Conservation (phyloP, 352 stramenopile species). For the Blastocystis sp. region DNA sequence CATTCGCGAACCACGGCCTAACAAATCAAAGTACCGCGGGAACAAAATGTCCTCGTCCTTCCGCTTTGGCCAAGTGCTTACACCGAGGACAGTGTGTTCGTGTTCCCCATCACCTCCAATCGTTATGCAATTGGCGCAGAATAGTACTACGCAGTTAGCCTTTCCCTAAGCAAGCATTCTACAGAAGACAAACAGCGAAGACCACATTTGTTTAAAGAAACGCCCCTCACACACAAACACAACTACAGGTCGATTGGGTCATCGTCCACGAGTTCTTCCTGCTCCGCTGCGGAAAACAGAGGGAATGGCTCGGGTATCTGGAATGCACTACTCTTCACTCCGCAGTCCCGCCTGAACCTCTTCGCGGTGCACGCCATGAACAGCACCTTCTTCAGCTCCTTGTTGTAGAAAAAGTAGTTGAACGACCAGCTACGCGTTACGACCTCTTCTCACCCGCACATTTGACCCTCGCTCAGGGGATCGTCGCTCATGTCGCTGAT, state of each 20-base stretch:
- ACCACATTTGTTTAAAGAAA: conserved; percentile 7
- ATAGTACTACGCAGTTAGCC: not conserved
- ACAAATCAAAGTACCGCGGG: not conserved
- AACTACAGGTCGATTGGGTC: conserved; percentile 44
- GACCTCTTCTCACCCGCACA: conserved; percentile 72
- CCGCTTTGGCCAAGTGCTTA: not conserved
- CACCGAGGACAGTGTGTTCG: not conserved
- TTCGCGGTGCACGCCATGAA: conserved; percentile 86
- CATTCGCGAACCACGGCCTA: not conserved
- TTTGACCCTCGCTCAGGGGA: conserved; percentile 82
- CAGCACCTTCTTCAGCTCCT: conserved; percentile 83
- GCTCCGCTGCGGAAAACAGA: not conserved
- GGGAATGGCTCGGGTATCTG: not conserved
- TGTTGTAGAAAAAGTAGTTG: conserved; percentile 89
- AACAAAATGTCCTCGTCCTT: not conserved
- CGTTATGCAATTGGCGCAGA: not conserved
- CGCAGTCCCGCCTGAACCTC: conserved; percentile 72
- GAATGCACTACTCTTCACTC: conserved; percentile 39
- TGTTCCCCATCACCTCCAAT: not conserved
- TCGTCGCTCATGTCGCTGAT: conserved; percentile 84
- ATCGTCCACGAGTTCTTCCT: conserved; percentile 36
- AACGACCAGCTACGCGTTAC: conserved; percentile 78
- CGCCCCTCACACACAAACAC: not conserved
- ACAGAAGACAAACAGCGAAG: conserved; percentile 11
- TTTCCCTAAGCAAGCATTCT: not conserved